Conservation (phyloP, 2,329 filamentous ascomycete genomes). For the Aotearoamyces nothofagi region DNA sequence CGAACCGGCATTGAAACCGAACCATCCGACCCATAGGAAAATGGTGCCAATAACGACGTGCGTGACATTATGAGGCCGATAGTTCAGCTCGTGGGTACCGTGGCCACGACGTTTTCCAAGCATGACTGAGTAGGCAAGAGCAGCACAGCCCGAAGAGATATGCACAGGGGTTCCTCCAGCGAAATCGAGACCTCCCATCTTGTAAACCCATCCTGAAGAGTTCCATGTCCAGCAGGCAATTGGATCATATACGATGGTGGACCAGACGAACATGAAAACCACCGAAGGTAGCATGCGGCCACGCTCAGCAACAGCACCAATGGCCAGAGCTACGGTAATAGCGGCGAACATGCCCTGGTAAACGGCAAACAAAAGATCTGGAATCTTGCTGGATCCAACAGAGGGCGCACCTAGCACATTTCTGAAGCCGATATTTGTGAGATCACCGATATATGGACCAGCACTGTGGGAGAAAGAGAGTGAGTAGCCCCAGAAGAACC, state of each 20-base stretch:
- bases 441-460: conserved; percentile 54
- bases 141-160: conserved; percentile 69
- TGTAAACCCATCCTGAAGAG: conserved; percentile 61
- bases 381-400: conserved; percentile 56
- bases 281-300: conserved; percentile 80
- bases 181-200: conserved; percentile 73
- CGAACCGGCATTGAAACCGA: conserved; percentile 84
- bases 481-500: conserved; percentile 43
- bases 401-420: conserved; percentile 63
- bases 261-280: conserved; percentile 88
- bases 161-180: conserved; percentile 85
- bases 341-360: conserved; percentile 83
- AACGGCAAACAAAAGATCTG: conserved; percentile 71
- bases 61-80: conserved; percentile 83
- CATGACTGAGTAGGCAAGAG: conserved; percentile 83
- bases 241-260: conserved; percentile 78
- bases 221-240: conserved; percentile 97
- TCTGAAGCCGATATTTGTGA: conserved; percentile 66
- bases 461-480: conserved; percentile 38
- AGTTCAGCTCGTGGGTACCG: conserved; percentile 78
- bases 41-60: conserved; percentile 87
- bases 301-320: conserved; percentile 73
- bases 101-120: conserved; percentile 59
- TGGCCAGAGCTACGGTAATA: conserved; percentile 73
- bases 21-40: conserved; percentile 93